Evolutionary conservation across 75 land plant genomes (phyloP).

Genomic region (Pinus albicaulis): DNA sequence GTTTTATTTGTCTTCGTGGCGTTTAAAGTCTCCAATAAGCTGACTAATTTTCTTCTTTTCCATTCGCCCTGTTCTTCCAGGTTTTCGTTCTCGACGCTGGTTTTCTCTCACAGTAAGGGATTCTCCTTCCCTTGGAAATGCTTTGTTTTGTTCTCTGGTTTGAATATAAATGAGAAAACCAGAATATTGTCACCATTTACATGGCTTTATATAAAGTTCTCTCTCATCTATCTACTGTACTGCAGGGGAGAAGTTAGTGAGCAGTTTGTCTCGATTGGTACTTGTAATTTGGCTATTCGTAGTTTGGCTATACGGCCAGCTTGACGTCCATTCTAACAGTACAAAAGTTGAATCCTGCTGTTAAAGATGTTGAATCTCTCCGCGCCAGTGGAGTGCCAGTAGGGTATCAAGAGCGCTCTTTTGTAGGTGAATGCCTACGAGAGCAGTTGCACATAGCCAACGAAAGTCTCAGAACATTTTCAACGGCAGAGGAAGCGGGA

Average conservation of each 20-base stretch:
- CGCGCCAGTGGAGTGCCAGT: slow-evolving; percentile 4
- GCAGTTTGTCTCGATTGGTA: slow-evolving; percentile 9
- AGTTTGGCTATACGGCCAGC: slow-evolving; percentile 55
- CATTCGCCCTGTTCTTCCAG: too few relatives aligned
- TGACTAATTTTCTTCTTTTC: too few relatives aligned
- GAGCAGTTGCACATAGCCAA: slow-evolving; percentile 18
- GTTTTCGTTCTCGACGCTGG: background rate
- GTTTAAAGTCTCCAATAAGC: too few relatives aligned
- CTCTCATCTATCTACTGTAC: slow-evolving; percentile 15
- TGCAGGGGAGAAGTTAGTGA: too few relatives aligned
- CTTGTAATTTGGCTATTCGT: slow-evolving; percentile 48
- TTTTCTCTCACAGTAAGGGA: slow-evolving; percentile 32
- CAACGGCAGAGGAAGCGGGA: slow-evolving; percentile 19
- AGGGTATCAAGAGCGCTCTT: slow-evolving; percentile 49
- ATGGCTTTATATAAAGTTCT: too few relatives aligned
- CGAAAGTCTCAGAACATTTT: slow-evolving; percentile 11
- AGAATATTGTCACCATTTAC: slow-evolving; percentile 6
- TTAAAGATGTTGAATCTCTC: too few relatives aligned
- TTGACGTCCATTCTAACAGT: slow-evolving; percentile 17
- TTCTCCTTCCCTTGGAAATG: background rate
- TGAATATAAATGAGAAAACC: slow-evolving; percentile 28
- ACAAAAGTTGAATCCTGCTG: too few relatives aligned
- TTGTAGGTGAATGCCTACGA: slow-evolving; percentile 29
- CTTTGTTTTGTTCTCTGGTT: background rate
- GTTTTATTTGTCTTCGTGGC: too few relatives aligned